Conservation (phyloP, 257 asterid species). For the Oldenlandia corymbosa region DNA sequence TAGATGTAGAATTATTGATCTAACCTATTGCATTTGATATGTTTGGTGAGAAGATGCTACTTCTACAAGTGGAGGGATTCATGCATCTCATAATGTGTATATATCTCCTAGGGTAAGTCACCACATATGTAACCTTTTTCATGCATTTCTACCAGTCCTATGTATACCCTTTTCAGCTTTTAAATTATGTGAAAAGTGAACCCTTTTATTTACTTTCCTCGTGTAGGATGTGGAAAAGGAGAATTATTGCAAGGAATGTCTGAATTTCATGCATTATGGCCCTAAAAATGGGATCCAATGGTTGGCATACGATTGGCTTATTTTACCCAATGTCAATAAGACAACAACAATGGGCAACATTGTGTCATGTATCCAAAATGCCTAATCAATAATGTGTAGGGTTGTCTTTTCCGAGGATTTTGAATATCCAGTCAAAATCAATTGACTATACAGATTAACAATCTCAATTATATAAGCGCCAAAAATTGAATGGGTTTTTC, state of each 20-base stretch:
- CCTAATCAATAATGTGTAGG: too few species aligned
- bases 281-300: neutral
- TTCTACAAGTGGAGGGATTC: constrained; percentile 6
- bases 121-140: too few species aligned
- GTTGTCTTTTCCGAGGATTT: too few species aligned
- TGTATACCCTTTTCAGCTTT: neutral
- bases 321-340: too few species aligned
- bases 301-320: neutral
- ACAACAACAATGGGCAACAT: neutral
- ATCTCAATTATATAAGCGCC: too few species aligned
- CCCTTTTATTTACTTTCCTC: neutral
- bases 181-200: neutral
- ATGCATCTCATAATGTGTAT: constrained; percentile 5
- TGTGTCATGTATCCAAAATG: neutral
- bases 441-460: too few species aligned
- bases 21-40: constrained; percentile 5
- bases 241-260: neutral
- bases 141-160: neutral
- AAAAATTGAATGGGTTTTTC: too few species aligned
- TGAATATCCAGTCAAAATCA: too few species aligned
- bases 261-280: neutral
- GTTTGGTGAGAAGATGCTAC: neutral
- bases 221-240: neutral
- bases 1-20: constrained; percentile 19
- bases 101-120: neutral